Evolutionary conservation across 2,329 filamentous ascomycete genomes (phyloP).

Genomic region (Aschersonia sp.): DNA sequence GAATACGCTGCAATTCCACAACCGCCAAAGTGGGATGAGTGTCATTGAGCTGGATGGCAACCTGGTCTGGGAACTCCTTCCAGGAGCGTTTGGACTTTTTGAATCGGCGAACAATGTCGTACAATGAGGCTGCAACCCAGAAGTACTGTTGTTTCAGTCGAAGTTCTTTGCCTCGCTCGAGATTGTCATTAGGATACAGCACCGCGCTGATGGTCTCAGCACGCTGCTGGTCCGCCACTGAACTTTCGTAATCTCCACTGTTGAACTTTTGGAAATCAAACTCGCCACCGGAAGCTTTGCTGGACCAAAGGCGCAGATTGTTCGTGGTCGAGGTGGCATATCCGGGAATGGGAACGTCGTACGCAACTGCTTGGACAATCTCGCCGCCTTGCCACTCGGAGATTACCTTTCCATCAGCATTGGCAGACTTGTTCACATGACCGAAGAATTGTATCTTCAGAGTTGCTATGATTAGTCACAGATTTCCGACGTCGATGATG

Average conservation of each 20-base stretch:
- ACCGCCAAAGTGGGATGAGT: conserved; percentile 94
- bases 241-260: conserved; percentile 92
- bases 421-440: conserved; percentile 57
- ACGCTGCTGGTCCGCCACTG: conserved; percentile 92
- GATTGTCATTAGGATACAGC: conserved; percentile 92
- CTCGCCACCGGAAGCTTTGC: conserved; percentile 90
- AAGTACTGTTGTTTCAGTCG: conserved; percentile 99
- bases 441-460: conserved; percentile 82
- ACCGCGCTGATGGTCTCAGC: conserved; percentile 99
- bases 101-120: conserved; percentile 93
- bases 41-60: conserved; percentile 96
- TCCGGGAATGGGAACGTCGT: conserved; percentile 84
- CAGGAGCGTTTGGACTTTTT: conserved; percentile 91
- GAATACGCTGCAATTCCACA: conserved; percentile 86
- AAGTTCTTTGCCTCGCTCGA: conserved; percentile 92
- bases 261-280: conserved; percentile 99
- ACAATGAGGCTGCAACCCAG: conserved; percentile 94
- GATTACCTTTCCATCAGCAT: conserved; percentile 61
- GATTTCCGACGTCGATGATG: no score
- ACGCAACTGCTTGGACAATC: conserved; percentile 81
- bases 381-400: conserved; percentile 86
- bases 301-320: conserved; percentile 94
- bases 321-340: conserved; percentile 86
- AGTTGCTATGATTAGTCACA: no score
- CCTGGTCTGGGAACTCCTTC: conserved; percentile 84